Evolutionary conservation across 1,284 basidiomycete genomes (phyloP).

Genomic region (Irpex rosettiformis): DNA sequence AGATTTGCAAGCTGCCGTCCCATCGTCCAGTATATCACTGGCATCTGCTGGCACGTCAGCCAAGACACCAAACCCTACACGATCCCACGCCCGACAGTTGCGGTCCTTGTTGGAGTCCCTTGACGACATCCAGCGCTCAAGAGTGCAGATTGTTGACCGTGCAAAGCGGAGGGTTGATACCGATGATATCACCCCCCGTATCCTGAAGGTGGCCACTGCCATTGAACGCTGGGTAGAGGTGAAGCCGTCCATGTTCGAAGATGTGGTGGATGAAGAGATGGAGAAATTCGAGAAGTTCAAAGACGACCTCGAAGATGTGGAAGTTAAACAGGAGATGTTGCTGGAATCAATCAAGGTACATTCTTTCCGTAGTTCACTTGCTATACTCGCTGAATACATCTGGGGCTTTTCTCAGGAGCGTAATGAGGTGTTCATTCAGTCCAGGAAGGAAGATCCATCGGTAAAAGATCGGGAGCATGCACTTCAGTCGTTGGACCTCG

Average conservation of each 20-base stretch:
- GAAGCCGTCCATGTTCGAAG: conserved; percentile 83
- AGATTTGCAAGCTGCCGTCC: conserved; percentile 63
- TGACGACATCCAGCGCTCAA: conserved; percentile 65
- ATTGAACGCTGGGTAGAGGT: conserved; percentile 70
- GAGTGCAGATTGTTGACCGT: conserved; percentile 63
- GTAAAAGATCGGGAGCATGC: conserved; percentile 84
- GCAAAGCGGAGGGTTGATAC: conserved; percentile 60
- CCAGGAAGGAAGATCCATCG: conserved; percentile 74
- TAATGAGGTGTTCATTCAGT: conserved; percentile 77
- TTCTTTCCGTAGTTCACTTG: background rate
- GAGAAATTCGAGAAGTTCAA: conserved; percentile 80
- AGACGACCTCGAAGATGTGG: conserved; percentile 58
- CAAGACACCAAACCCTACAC: conserved; percentile 38
- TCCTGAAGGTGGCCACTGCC: conserved; percentile 64
- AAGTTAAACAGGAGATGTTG: conserved; percentile 59
- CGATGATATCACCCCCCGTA: conserved; percentile 76
- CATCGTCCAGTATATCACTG: conserved; percentile 53
- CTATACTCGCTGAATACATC: background rate
- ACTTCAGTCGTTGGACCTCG: conserved; percentile 84
- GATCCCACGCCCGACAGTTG: conserved; percentile 67
- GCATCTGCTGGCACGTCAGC: conserved; percentile 32
- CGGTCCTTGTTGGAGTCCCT: conserved; percentile 79
- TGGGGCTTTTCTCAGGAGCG: conserved; percentile 45
- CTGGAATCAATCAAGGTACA: conserved; percentile 69
- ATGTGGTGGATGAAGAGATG: conserved; percentile 75